Conservation (phyloP, 2,329 filamentous ascomycete species). For the Beauveria asiatica region DNA sequence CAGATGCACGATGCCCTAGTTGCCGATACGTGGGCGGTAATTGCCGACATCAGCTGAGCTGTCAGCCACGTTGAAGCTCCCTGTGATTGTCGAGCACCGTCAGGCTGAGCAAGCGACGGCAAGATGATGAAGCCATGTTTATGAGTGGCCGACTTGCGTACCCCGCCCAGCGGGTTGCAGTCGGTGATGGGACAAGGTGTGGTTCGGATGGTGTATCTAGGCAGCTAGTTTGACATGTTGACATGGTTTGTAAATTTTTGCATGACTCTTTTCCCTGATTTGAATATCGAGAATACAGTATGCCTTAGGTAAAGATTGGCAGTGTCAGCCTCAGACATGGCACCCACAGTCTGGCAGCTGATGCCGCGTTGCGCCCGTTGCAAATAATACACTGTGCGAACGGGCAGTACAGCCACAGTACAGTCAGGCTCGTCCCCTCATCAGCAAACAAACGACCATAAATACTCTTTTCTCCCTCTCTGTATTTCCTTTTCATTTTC, state of each 20-base stretch:
- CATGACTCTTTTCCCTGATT: no score
- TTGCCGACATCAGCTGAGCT: conserved; percentile 10
- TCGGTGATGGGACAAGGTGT: background rate
- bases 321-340: background rate
- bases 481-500: background rate
- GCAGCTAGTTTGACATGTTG: background rate
- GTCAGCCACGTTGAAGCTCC: background rate
- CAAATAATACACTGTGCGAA: background rate
- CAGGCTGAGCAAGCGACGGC: background rate
- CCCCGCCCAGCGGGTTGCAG: background rate
- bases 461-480: background rate
- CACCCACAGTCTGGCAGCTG: background rate
- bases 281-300: background rate
- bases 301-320: background rate
- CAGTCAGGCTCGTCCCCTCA: background rate
- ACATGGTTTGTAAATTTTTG: background rate
- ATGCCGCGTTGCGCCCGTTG: background rate
- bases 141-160: background rate
- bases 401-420: background rate
- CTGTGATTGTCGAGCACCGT: background rate
- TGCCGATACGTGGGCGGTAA: conserved; percentile 9
- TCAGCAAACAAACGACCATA: background rate
- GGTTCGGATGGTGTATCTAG: background rate
- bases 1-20: background rate
- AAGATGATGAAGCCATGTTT: background rate